These are phyloP conservation scores for Crassisporium funariophilum DNA, from an alignment of 768 basidiomycete genomes.

Conservation along the genomic window DNA sequence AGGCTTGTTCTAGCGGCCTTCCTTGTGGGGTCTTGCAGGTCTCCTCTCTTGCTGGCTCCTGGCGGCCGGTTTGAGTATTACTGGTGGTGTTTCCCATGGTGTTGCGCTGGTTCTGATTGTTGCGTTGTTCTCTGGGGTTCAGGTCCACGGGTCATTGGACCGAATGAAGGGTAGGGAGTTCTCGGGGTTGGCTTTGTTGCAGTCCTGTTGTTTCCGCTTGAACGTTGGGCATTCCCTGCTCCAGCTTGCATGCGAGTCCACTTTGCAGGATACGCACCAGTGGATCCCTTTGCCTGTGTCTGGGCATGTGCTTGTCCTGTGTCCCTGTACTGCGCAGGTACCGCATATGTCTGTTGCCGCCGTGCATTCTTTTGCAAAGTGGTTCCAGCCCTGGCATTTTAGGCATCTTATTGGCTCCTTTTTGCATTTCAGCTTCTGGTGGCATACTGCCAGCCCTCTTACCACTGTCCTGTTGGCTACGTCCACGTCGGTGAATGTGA, in stretches of 20 bases:
- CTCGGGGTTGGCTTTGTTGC: conserved; percentile 15
- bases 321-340: conserved; percentile 8
- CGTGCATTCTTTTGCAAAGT: conserved; percentile 17
- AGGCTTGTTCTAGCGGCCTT: no score
- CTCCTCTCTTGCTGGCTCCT: background rate
- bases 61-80: background rate
- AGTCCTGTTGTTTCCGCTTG: conserved; percentile 11
- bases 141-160: conserved; percentile 18
- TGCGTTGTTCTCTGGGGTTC: background rate
- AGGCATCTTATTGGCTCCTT: conserved; percentile 19
- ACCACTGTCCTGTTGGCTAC: conserved; percentile 15
- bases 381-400: conserved; percentile 24
- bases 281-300: background rate
- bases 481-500: conserved; percentile 7
- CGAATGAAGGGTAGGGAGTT: conserved; percentile 21
- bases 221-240: conserved; percentile 20
- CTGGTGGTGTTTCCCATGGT: background rate
- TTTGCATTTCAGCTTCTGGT: conserved; percentile 10
- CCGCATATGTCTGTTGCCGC: conserved; percentile 13
- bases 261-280: conserved; percentile 21
- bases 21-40: no score
- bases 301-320: conserved; percentile 10
- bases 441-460: conserved; percentile 7
- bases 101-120: background rate
- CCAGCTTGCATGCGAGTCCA: conserved; percentile 19